phyloP scores from a whole-genome alignment of 2,329 filamentous ascomycete species.

The Fusarium chlamydosporum region DNA sequence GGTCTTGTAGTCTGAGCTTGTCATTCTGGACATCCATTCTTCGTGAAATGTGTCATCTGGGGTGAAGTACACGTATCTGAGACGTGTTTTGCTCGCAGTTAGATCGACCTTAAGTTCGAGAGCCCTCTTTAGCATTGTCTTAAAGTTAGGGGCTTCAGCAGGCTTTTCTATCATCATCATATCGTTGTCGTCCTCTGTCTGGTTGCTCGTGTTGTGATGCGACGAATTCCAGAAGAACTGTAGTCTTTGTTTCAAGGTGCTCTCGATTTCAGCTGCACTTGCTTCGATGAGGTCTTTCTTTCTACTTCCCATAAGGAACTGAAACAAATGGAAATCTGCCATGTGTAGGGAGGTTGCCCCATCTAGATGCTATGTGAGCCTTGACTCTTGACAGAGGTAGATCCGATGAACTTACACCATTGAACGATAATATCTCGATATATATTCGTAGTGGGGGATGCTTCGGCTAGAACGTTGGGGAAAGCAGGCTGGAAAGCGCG shows the following conservation, averaged over 20 bases:
- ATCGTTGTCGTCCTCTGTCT: neutral
- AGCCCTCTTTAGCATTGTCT: neutral
- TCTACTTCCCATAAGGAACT: neutral
- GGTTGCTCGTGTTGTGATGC: neutral
- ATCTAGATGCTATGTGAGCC: neutral
- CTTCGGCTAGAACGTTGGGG: neutral
- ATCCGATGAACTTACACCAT: neutral
- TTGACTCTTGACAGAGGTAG: accelerated
- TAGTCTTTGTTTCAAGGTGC: neutral
- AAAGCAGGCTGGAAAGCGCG: conserved; percentile 4
- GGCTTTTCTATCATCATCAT: neutral
- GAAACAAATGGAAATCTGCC: neutral
- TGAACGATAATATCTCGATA: neutral
- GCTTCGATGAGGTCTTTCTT: neutral
- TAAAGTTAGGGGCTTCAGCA: neutral
- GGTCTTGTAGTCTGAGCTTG: neutral
- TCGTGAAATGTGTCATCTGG: neutral
- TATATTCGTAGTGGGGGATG: neutral
- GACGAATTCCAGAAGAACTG: neutral
- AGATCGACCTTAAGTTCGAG: neutral
- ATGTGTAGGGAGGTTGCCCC: neutral
- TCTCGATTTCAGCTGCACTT: neutral
- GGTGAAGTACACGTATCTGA: conserved; percentile 9
- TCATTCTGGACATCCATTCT: neutral
- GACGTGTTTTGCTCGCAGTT: neutral